These are phyloP conservation scores for Melastoma candidum DNA, from an alignment of 441 rosid genomes.

Conservation along the genomic window DNA sequence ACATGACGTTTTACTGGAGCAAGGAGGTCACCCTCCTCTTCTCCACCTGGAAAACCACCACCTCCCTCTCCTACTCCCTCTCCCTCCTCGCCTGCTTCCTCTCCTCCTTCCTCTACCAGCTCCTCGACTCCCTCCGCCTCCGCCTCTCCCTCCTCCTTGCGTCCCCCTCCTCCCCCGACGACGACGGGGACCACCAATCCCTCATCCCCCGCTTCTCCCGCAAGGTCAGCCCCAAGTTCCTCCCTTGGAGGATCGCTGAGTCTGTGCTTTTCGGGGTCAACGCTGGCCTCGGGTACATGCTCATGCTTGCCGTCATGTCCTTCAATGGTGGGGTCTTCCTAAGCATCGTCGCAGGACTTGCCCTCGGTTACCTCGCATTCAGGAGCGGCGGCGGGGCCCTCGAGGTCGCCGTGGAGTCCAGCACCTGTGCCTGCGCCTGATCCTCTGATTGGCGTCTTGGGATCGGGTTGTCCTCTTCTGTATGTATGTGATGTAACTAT, in stretches of 20 bases:
- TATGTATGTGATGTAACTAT: too few relatives aligned
- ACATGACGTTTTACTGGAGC: conserved; percentile 78
- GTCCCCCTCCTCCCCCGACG: background rate
- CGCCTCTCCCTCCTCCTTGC: conserved; percentile 11
- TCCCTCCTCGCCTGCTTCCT: conserved; percentile 41
- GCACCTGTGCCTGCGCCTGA: conserved; percentile 45
- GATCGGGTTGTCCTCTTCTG: too few relatives aligned
- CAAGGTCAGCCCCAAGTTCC: conserved; percentile 14
- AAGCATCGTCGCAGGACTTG: conserved; percentile 37
- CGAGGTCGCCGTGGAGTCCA: conserved; percentile 13
- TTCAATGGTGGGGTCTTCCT: conserved; percentile 60
- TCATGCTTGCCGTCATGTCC: conserved; percentile 67
- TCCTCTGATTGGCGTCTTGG: background rate
- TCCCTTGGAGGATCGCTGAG: conserved; percentile 22
- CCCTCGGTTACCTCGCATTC: conserved; percentile 32
- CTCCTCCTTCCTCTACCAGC: conserved; percentile 36
- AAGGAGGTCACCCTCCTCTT: conserved; percentile 42
- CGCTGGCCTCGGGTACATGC: conserved; percentile 41
- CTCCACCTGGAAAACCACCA: conserved; percentile 38
- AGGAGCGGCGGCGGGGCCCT: conserved; percentile 21
- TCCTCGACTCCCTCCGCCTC: conserved; percentile 30
- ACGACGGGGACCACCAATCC: background rate
- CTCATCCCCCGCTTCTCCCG: conserved; percentile 16
- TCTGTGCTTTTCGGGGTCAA: conserved; percentile 40
- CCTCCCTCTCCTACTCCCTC: conserved; percentile 35